Conservation (phyloP, 352 stramenopile genomes). For the Thraustochytrium sp. region DNA sequence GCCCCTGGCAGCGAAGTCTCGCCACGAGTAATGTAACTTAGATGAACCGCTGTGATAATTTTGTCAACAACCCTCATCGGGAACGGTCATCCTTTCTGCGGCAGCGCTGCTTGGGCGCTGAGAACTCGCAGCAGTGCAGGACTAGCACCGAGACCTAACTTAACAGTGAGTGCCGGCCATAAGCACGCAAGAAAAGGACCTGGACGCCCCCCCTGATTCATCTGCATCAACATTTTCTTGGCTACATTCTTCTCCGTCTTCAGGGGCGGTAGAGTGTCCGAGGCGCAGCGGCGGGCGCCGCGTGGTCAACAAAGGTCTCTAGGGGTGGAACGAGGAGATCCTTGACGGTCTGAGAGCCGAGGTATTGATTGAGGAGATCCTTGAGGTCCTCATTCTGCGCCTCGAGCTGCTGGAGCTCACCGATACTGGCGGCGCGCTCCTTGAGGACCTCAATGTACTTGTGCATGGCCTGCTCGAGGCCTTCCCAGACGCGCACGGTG, state of each 20-base stretch:
- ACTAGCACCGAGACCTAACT: too few species aligned
- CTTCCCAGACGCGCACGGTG: constrained; percentile 67
- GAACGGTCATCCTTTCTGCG: too few species aligned
- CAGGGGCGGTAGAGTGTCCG: too few species aligned
- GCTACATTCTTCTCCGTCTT: neutral
- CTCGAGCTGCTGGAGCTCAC: constrained; percentile 68
- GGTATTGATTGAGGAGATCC: constrained; percentile 76
- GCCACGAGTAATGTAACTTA: too few species aligned
- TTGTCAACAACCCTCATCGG: too few species aligned
- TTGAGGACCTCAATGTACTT: constrained; percentile 73
- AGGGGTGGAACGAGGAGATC: constrained; percentile 43
- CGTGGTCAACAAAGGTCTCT: neutral
- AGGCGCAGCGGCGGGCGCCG: neutral
- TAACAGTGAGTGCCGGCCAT: too few species aligned
- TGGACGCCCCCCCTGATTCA: too few species aligned
- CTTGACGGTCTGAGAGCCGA: constrained; percentile 53
- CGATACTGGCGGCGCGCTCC: constrained; percentile 67
- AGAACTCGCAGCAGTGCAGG: too few species aligned
- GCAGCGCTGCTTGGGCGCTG: too few species aligned
- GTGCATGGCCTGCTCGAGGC: constrained; percentile 69
- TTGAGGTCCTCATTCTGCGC: constrained; percentile 80
- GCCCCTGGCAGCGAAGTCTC: too few species aligned
- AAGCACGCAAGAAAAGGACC: too few species aligned
- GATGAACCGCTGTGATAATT: too few species aligned
- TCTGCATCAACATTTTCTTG: neutral